Percentiles rank a stretch among this genome's conserved stretches.
phyloP scores from a whole-genome alignment of 2,329 filamentous ascomycete genomes.

The Trichoderma semiorbis region DNA sequence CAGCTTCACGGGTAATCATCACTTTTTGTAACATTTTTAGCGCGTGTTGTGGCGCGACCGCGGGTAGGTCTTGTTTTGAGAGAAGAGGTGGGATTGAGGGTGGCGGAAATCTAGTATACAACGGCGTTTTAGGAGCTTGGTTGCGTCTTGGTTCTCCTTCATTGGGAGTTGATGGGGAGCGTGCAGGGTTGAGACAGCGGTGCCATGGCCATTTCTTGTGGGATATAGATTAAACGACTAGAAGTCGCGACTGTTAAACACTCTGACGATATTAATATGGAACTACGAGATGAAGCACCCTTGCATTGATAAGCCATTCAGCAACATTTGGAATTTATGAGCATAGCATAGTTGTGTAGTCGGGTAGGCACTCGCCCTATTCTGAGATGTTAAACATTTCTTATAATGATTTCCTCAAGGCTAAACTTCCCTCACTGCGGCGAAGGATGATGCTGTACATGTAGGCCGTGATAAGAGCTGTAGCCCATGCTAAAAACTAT shows the following conservation, averaged over 20 bases:
- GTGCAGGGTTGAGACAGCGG: background rate
- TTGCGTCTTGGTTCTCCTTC: constrained; percentile 13
- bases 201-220: background rate
- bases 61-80: background rate
- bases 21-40: background rate
- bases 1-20: background rate
- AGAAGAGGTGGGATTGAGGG: constrained; percentile 18
- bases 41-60: background rate
- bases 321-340: background rate
- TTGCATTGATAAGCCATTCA: background rate
- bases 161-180: constrained; percentile 11
- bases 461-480: background rate
- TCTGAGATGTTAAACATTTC: background rate
- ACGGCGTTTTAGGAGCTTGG: constrained; percentile 34
- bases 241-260: background rate
- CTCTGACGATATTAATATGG: background rate
- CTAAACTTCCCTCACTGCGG: background rate
- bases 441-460: background rate
- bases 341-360: background rate
- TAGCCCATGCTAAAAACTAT: background rate
- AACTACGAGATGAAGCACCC: background rate
- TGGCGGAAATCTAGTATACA: constrained; percentile 30
- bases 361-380: background rate
- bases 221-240: background rate
- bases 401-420: background rate